Conservation (phyloP, 208 protist species). For the Acanthamoeba healyi region DNA sequence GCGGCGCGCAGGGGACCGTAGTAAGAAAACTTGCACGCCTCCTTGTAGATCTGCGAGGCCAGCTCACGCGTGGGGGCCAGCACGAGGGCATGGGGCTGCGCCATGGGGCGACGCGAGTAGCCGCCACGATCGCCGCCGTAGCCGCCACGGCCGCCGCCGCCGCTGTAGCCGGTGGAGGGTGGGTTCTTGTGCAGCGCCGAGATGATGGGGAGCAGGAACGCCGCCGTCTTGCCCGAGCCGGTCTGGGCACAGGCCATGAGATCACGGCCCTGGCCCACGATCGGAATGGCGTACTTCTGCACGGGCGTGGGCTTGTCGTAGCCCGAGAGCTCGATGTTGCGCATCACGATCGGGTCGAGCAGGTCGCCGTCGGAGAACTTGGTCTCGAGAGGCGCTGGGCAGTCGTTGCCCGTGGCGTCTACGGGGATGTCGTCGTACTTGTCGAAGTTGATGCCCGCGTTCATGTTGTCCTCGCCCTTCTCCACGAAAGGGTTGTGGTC, state of each 20-base stretch:
- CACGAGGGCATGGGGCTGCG: slow-evolving; percentile 95
- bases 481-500: slow-evolving; percentile 53
- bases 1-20: slow-evolving; percentile 74
- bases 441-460: slow-evolving; percentile 94
- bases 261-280: slow-evolving; percentile 94
- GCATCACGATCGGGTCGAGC: slow-evolving; percentile 87
- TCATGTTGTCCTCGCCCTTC: slow-evolving; percentile 35
- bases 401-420: slow-evolving; percentile 89
- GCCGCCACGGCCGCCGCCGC: slow-evolving; percentile 61
- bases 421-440: slow-evolving; percentile 95
- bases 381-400: slow-evolving; percentile 78
- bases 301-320: slow-evolving; percentile 99
- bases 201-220: slow-evolving; percentile 98
- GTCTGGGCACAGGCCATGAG: slow-evolving; percentile 99
- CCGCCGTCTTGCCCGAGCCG: slow-evolving; percentile 98
- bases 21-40: slow-evolving; percentile 71
- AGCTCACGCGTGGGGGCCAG: slow-evolving; percentile 97
- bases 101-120: slow-evolving; percentile 84
- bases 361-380: slow-evolving; percentile 91
- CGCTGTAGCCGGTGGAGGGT: slow-evolving; percentile 6
- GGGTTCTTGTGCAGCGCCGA: slow-evolving; percentile 91
- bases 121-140: slow-evolving; percentile 69
- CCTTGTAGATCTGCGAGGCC: slow-evolving; percentile 95
- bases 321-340: slow-evolving; percentile 95
- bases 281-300: slow-evolving; percentile 98